phyloP scores from a whole-genome alignment of 2,329 filamentous ascomycete genomes.

The Calonectria pteridis region DNA sequence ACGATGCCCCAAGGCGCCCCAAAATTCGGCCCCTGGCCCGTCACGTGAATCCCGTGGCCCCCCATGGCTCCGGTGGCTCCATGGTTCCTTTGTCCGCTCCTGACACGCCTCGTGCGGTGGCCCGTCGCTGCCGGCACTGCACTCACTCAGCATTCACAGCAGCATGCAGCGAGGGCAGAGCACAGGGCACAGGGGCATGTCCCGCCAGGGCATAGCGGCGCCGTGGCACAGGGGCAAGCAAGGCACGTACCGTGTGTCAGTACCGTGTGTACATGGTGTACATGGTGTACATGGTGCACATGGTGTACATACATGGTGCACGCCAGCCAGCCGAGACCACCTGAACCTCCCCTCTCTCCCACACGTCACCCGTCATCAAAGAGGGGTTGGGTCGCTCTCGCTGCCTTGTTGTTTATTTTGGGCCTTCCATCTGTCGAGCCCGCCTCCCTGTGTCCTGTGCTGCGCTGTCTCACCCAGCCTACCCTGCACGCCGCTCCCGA shows the following conservation, averaged over 20 bases:
- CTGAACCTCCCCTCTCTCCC: not conserved
- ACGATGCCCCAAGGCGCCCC: not conserved
- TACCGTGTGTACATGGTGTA: not conserved
- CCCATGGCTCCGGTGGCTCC: too few relatives aligned
- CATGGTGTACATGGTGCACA: not conserved
- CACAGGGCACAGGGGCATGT: not conserved
- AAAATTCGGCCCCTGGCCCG: constrained; percentile 7
- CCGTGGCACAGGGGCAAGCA: not conserved
- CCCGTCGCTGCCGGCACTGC: not conserved
- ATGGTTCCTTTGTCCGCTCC: not conserved
- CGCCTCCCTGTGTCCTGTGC: not conserved
- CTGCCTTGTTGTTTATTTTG: constrained; percentile 16
- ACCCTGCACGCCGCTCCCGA: not conserved
- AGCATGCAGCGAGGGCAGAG: not conserved
- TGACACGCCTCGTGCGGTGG: not conserved
- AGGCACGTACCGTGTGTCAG: not conserved
- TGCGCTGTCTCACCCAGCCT: not conserved
- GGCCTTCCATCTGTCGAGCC: not conserved
- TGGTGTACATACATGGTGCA: not conserved
- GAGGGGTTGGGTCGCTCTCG: constrained; percentile 6
- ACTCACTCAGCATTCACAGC: not conserved
- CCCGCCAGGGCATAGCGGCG: not conserved
- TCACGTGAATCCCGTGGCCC: constrained; percentile 33
- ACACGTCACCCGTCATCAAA: constrained; percentile 23
- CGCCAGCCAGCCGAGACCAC: constrained; percentile 15